These are phyloP conservation scores for Kernera saxatilis DNA, from an alignment of 345 rosid species.

Conservation along the genomic window DNA sequence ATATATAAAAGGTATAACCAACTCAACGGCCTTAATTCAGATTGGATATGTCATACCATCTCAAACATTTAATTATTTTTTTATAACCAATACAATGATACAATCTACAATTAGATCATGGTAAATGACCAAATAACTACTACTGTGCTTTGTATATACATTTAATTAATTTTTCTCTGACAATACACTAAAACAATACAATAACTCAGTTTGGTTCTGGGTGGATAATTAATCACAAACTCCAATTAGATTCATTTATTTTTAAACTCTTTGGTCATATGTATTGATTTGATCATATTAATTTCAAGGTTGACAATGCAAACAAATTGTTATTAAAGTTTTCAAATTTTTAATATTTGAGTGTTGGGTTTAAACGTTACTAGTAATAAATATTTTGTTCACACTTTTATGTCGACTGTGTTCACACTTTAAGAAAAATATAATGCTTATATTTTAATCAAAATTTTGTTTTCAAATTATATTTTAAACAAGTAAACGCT, in stretches of 20 bases:
- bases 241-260: background rate
- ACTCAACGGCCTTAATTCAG: background rate
- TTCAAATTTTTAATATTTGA: background rate
- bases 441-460: background rate
- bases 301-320: background rate
- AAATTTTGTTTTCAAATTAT: background rate
- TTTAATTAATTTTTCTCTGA: background rate
- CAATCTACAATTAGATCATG: background rate
- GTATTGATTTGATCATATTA: background rate
- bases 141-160: background rate
- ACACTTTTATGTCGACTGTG: background rate
- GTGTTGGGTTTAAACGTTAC: background rate
- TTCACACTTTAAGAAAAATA: background rate
- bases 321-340: background rate
- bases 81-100: background rate
- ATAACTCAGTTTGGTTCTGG: background rate
- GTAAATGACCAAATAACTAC: background rate
- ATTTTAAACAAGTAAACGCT: background rate
- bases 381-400: background rate
- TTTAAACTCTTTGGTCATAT: background rate
- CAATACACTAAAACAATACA: background rate
- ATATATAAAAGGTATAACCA: background rate
- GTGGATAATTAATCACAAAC: background rate
- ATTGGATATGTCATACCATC: background rate
- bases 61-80: background rate